Evolutionary conservation across 2,329 filamentous ascomycete species (phyloP).

Genomic region (Tolypocladium album): DNA sequence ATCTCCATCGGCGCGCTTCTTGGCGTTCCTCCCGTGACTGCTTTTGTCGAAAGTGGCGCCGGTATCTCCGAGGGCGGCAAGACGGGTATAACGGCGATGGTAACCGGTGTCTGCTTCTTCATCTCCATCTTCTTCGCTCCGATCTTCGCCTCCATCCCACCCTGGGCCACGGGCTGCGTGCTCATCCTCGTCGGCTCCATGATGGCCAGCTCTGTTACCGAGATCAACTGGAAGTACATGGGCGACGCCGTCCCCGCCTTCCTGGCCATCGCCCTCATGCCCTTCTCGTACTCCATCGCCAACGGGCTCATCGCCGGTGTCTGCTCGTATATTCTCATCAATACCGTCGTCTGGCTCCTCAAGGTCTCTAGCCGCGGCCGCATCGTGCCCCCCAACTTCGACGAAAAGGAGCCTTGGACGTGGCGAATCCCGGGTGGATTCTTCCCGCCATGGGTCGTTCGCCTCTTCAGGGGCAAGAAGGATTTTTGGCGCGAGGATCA

Average conservation of each 20-base stretch:
- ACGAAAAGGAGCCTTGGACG: constrained; percentile 71
- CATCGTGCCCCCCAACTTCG: constrained; percentile 64
- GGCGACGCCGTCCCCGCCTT: constrained; percentile 80
- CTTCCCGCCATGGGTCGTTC: constrained; percentile 61
- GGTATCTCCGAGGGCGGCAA: constrained; percentile 81
- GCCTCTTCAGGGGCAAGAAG: constrained; percentile 55
- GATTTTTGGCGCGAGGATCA: constrained; percentile 53
- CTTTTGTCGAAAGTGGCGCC: constrained; percentile 81
- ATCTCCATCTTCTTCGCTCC: constrained; percentile 82
- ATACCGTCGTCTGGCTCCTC: constrained; percentile 58
- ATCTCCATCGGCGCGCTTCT: constrained; percentile 74
- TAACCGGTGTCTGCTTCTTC: constrained; percentile 74
- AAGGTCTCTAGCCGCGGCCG: constrained; percentile 56
- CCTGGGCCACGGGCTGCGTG: constrained; percentile 85
- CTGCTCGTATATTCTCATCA: constrained; percentile 65
- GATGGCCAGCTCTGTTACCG: constrained; percentile 67
- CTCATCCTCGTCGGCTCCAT: constrained; percentile 78
- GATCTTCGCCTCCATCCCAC: constrained; percentile 80
- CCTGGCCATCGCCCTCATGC: constrained; percentile 75
- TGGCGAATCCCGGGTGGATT: constrained; percentile 66
- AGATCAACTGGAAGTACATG: constrained; percentile 84
- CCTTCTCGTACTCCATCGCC: constrained; percentile 81
- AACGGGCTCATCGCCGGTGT: constrained; percentile 79
- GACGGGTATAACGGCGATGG: constrained; percentile 74
- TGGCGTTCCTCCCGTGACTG: constrained; percentile 71